phyloP scores from a whole-genome alignment of 176 grass and related monocot genomes.

The Guadua angustifolia region DNA sequence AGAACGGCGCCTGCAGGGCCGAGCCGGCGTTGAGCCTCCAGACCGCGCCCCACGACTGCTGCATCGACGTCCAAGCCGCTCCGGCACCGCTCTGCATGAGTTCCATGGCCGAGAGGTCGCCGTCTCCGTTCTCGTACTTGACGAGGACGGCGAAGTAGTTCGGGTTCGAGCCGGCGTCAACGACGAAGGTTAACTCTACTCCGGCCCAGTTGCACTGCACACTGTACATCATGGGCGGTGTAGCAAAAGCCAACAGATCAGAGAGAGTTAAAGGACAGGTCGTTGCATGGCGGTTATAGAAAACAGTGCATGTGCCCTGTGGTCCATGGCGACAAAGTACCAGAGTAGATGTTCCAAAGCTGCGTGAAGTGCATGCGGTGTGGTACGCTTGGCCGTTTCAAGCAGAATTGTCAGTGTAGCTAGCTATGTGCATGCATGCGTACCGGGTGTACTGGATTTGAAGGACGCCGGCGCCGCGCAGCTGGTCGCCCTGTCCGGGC shows the following conservation, averaged over 20 bases:
- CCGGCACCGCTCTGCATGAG: slow-evolving; percentile 44
- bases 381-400: not conserved
- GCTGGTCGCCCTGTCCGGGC: slow-evolving; percentile 53
- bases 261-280: not conserved
- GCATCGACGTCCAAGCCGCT: slow-evolving; percentile 38
- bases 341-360: not conserved
- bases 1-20: slow-evolving; percentile 48
- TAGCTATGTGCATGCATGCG: not conserved
- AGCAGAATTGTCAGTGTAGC: not conserved
- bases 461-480: slow-evolving; percentile 58
- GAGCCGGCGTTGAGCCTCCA: slow-evolving; percentile 44
- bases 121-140: slow-evolving; percentile 60
- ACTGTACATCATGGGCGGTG: not conserved
- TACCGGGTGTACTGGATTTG: slow-evolving; percentile 60
- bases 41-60: slow-evolving; percentile 61
- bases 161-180: slow-evolving; percentile 68
- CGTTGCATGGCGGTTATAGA: not conserved
- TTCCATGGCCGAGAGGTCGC: slow-evolving; percentile 54
- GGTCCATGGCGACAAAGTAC: not conserved
- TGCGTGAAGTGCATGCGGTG: not conserved
- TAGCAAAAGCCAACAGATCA: too few relatives aligned
- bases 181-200: slow-evolving; percentile 51
- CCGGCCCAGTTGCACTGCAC: slow-evolving; percentile 65
- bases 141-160: slow-evolving; percentile 67
- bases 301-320: slow-evolving; percentile 18